Evolutionary conservation across 768 basidiomycete genomes (phyloP).

Genomic region (Mycena amicta): DNA sequence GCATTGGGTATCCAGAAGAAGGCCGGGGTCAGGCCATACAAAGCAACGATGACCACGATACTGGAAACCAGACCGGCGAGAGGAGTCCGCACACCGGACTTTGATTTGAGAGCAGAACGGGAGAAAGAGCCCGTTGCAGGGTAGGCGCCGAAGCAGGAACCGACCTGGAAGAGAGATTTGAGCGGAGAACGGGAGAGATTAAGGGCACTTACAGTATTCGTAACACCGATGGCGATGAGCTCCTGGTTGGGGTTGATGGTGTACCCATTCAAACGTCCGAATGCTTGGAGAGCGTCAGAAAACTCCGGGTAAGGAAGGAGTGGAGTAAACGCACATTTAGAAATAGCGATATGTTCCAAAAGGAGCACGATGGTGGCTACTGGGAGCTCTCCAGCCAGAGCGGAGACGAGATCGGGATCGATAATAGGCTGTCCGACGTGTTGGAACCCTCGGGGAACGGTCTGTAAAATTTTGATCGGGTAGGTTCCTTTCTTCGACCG

Average conservation of each 20-base stretch:
- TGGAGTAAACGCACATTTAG: constrained; percentile 68
- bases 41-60: constrained; percentile 86
- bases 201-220: constrained; percentile 57
- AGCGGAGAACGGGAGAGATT: too few species aligned
- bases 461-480: constrained; percentile 82
- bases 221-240: constrained; percentile 96
- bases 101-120: constrained; percentile 93
- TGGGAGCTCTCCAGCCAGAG: constrained; percentile 76
- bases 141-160: constrained; percentile 88
- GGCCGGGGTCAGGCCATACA: constrained; percentile 92
- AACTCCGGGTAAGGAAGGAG: neutral
- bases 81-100: constrained; percentile 97
- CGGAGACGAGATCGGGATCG: constrained; percentile 53
- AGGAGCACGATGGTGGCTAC: constrained; percentile 88
- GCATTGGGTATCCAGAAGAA: constrained; percentile 90
- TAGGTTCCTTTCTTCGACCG: constrained; percentile 62
- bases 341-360: constrained; percentile 95
- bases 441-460: constrained; percentile 84
- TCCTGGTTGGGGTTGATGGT: constrained; percentile 94
- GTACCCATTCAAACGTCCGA: constrained; percentile 93
- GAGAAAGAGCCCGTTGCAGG: constrained; percentile 99
- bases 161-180: constrained; percentile 53
- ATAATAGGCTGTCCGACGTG: constrained; percentile 49
- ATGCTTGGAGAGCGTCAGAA: constrained; percentile 52
- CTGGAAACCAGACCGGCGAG: constrained; percentile 84